Percentiles rank a stretch among this genome's conserved stretches.
Conservation (phyloP, 2,329 filamentous ascomycete species). For the Verticillium albo-atrum region DNA sequence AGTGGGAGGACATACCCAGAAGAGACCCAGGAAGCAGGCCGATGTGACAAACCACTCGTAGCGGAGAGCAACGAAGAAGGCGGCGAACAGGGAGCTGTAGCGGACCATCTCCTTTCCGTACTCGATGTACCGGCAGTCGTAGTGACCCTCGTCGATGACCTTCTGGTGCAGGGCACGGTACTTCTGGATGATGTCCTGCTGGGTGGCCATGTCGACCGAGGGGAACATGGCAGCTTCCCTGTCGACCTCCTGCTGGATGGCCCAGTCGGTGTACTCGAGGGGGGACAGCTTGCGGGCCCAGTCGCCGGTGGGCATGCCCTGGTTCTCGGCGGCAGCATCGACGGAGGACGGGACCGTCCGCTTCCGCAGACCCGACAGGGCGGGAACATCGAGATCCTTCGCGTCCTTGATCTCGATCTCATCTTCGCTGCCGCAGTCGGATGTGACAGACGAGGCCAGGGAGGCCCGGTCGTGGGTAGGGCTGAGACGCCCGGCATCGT, state of each 20-base stretch:
- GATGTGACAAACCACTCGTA: constrained; percentile 53
- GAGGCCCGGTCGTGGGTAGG: constrained; percentile 3
- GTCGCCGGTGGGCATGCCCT: neutral
- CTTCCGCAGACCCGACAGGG: constrained; percentile 1
- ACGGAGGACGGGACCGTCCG: neutral
- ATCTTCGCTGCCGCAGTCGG: constrained; percentile 4
- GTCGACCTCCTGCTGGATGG: constrained; percentile 29
- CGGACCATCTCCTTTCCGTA: constrained; percentile 56
- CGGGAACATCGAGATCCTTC: constrained; percentile 6
- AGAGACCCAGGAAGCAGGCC: constrained; percentile 54
- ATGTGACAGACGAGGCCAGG: constrained; percentile 8
- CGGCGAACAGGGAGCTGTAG: constrained; percentile 44
- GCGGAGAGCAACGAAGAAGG: constrained; percentile 41
- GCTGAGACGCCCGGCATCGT: neutral
- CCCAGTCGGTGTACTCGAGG: constrained; percentile 28
- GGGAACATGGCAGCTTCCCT: constrained; percentile 38
- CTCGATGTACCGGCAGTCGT: constrained; percentile 52
- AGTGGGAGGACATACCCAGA: constrained; percentile 47
- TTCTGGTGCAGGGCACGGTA: constrained; percentile 53
- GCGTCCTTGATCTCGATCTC: neutral
- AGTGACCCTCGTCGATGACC: constrained; percentile 51
- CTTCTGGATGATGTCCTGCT: constrained; percentile 48
- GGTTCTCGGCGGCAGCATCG: neutral
- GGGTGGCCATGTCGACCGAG: constrained; percentile 47
- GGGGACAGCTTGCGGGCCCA: constrained; percentile 4